Percentiles rank a stretch among this genome's conserved stretches.
phyloP scores from a whole-genome alignment of 225 moss, liverwort and hornwort genomes.

The Polytrichum formosum region DNA sequence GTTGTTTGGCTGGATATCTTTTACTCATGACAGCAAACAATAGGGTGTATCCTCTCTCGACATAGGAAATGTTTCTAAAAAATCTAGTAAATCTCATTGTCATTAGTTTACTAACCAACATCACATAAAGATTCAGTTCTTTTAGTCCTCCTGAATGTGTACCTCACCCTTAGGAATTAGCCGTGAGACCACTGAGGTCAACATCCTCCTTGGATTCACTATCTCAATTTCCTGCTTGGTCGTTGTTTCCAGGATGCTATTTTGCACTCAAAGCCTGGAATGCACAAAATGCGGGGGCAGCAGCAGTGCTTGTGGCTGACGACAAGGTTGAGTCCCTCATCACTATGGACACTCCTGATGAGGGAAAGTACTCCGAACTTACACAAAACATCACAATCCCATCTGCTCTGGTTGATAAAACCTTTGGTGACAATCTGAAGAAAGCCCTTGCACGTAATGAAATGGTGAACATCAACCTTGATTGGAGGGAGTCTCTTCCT shows the following conservation, averaged over 20 bases:
- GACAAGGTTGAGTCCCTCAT: slow-evolving; percentile 39
- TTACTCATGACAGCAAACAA: too few relatives aligned
- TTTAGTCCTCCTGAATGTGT: too few relatives aligned
- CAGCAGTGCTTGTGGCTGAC: slow-evolving; percentile 54
- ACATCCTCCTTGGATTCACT: too few relatives aligned
- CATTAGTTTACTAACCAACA: too few relatives aligned
- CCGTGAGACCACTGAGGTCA: too few relatives aligned
- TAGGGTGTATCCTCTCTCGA: too few relatives aligned
- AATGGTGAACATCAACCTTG: slow-evolving; percentile 70
- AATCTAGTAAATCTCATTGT: too few relatives aligned
- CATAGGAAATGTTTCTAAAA: too few relatives aligned
- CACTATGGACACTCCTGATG: slow-evolving; percentile 49
- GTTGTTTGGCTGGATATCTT: too few relatives aligned
- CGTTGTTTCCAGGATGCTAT: slow-evolving; percentile 30
- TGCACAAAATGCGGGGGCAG: slow-evolving; percentile 50
- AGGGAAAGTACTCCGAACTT: slow-evolving; percentile 33
- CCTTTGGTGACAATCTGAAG: slow-evolving; percentile 57
- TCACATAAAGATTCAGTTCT: too few relatives aligned
- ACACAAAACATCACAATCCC: slow-evolving; percentile 68
- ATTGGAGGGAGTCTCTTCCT: slow-evolving; percentile 73
- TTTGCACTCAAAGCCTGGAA: slow-evolving; percentile 53
- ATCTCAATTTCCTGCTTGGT: too few relatives aligned
- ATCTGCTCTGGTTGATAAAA: slow-evolving; percentile 66
- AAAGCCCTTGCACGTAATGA: slow-evolving; percentile 34
- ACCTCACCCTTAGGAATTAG: too few relatives aligned